Percentiles rank a stretch among this genome's conserved stretches.
These are phyloP conservation scores for Dactylellina parvicollis DNA, from an alignment of 2,329 filamentous ascomycete species.

Conservation along the genomic window DNA sequence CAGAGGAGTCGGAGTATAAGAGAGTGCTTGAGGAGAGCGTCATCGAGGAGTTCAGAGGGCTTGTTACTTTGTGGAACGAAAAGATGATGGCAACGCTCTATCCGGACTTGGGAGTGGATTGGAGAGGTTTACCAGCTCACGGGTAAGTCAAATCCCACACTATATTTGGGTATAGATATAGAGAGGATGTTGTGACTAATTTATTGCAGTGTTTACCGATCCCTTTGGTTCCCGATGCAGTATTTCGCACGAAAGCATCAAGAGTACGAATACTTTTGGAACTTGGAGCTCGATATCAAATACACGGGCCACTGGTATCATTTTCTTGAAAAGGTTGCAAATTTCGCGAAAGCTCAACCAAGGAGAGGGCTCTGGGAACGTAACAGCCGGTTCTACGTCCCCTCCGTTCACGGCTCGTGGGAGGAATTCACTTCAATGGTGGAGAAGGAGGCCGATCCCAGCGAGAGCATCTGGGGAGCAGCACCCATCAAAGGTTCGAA, in stretches of 20 bases:
- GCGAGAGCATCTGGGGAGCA: constrained; percentile 84
- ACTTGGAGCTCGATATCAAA: constrained; percentile 93
- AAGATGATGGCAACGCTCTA: constrained; percentile 92
- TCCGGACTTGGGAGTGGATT: constrained; percentile 77
- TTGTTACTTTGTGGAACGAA: constrained; percentile 93
- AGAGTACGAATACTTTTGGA: constrained; percentile 91
- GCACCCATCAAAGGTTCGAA: constrained; percentile 68
- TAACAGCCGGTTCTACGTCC: constrained; percentile 80
- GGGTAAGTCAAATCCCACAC: constrained; percentile 62
- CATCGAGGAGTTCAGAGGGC: constrained; percentile 84
- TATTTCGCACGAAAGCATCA: constrained; percentile 89
- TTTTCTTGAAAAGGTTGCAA: constrained; percentile 73
- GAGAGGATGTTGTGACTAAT: background rate
- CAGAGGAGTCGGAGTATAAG: constrained; percentile 74
- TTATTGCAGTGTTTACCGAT: constrained; percentile 75
- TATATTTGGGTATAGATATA: background rate
- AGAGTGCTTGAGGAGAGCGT: constrained; percentile 74
- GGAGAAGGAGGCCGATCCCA: constrained; percentile 60
- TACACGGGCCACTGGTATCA: constrained; percentile 90
- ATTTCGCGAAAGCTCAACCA: constrained; percentile 77
- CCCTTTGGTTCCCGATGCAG: constrained; percentile 92
- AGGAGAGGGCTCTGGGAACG: constrained; percentile 84
- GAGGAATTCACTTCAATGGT: constrained; percentile 82
- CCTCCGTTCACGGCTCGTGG: constrained; percentile 78
- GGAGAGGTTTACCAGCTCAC: constrained; percentile 79